Conservation (phyloP, 2,329 filamentous ascomycete species). For the Ceratocystis variospora region DNA sequence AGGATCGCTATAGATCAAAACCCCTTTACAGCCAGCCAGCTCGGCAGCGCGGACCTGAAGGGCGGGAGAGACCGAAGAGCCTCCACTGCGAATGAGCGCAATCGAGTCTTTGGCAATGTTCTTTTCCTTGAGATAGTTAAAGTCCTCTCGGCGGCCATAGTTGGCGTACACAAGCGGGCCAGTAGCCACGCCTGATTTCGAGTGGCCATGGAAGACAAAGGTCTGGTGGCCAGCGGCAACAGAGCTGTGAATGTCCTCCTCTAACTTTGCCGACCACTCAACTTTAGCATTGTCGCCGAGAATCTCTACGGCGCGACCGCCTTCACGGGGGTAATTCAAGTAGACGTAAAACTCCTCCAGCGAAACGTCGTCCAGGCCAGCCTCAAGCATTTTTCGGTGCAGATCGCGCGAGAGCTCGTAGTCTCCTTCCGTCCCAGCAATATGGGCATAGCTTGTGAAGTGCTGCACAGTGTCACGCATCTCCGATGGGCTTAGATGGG, state of each 20-base stretch:
- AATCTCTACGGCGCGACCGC: constrained; percentile 69
- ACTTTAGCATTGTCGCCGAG: constrained; percentile 49
- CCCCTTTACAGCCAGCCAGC: constrained; percentile 70
- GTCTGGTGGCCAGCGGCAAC: constrained; percentile 54
- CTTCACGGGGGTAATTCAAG: constrained; percentile 72
- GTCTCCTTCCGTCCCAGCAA: constrained; percentile 90
- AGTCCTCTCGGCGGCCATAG: constrained; percentile 77
- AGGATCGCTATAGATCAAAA: constrained; percentile 86
- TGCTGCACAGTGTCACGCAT: constrained; percentile 63
- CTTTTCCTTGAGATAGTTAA: constrained; percentile 53
- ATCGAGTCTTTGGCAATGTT: constrained; percentile 66
- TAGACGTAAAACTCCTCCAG: constrained; percentile 78
- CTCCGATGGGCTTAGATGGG: constrained; percentile 52
- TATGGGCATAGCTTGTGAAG: constrained; percentile 71
- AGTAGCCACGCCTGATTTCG: constrained; percentile 69
- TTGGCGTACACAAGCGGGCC: constrained; percentile 87
- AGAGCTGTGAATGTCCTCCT: constrained; percentile 55
- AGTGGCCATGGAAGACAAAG: constrained; percentile 74
- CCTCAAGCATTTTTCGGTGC: constrained; percentile 57
- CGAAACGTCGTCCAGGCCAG: constrained; percentile 59
- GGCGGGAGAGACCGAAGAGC: constrained; percentile 55
- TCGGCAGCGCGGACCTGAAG: constrained; percentile 87
- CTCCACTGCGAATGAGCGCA: constrained; percentile 68
- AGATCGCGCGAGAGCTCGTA: constrained; percentile 76
- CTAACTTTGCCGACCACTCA: constrained; percentile 66